These are phyloP conservation scores for Begonia peltatifolia DNA, from an alignment of 306 rosid species.

Conservation along the genomic window DNA sequence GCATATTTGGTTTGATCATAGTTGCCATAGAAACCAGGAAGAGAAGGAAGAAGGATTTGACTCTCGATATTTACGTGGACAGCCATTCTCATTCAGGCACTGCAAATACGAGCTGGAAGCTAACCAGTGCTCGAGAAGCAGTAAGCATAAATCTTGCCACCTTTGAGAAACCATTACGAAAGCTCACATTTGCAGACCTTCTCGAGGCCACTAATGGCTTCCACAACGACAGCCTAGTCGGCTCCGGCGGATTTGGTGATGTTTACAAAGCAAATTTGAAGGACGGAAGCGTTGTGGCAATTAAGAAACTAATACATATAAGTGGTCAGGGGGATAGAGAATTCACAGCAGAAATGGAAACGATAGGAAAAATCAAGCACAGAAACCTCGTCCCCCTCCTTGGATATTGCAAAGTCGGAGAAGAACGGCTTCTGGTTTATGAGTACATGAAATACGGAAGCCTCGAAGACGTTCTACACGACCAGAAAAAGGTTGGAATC, in stretches of 20 bases:
- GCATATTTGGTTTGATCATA: conserved; percentile 62
- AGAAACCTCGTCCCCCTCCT: conserved; percentile 85
- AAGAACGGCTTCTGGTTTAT: conserved; percentile 82
- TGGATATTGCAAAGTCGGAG: conserved; percentile 90
- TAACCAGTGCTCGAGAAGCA: conserved; percentile 65
- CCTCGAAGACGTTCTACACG: conserved; percentile 82
- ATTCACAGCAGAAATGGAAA: conserved; percentile 98
- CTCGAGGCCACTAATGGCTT: conserved; percentile 84
- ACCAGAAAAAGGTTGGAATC: conserved; percentile 53
- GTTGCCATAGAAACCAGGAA: conserved; percentile 58
- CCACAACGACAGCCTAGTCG: conserved; percentile 70
- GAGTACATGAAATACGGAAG: conserved; percentile 94
- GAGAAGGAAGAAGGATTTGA: conserved; percentile 64
- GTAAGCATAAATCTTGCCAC: conserved; percentile 81
- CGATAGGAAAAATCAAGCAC: conserved; percentile 94
- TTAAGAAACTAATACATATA: conserved; percentile 75
- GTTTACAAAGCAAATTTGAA: conserved; percentile 87
- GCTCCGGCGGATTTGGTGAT: conserved; percentile 84
- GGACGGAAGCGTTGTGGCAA: conserved; percentile 82
- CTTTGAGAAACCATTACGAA: conserved; percentile 72
- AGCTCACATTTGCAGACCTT: conserved; percentile 86
- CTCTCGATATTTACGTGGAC: conserved; percentile 45
- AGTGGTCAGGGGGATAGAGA: conserved; percentile 98
- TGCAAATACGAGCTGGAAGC: conserved; percentile 47
- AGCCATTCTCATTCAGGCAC: conserved; percentile 49